Evolutionary conservation across 164 flowering plant species (phyloP), one percentile per base, ranked within the genome.

Genomic region (Nymphaea thermarum): DNA sequence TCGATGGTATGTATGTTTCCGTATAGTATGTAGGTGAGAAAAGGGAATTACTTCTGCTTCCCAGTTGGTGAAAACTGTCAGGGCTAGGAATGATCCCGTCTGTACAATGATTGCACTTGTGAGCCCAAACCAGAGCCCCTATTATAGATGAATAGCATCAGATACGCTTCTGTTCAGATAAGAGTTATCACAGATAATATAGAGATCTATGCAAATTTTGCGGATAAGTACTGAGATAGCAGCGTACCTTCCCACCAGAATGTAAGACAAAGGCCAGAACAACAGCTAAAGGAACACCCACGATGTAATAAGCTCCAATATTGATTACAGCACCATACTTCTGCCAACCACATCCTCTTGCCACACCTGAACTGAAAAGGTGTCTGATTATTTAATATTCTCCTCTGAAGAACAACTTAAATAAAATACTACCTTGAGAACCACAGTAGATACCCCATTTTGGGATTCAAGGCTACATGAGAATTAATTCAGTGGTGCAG

Each of bases 91-190:
- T 16, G 77, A 75, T 0, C 68, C 4, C 14, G 72, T 75, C 81
- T 88, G 92, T 42, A 83, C 85, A 8, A 65, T 3, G 25, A 88
- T 81, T 2, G 83, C 94, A 68, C 88, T 82, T 59, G 85, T 77
- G 71, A 84, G 77, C 66, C 97, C 94, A 43, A 81, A 42, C 91
- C 94, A 87, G 0, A 91, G 86, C 45, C 94, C 97, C 97, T 90
- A 65, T 11, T n/a, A 16, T 42, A 7, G 44, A 42, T n/a, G 66
- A 65, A 69, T 51, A 11, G 4, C 43, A 43, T 45, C 11, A 45
- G 5, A 10, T 45, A 45, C 53, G 1, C 5, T 45, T 45, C 53
- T 10, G 53, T 45, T 45, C 53, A 45, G 14, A 60, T 12, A 7
- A 17, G 10, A 43, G 6, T 6, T 61, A 17, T 44, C 4, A 53